Percentiles rank a stretch among this genome's conserved stretches.
Conservation (phyloP, 2,329 filamentous ascomycete species). For the Cephalotrichum gorgonifer region DNA sequence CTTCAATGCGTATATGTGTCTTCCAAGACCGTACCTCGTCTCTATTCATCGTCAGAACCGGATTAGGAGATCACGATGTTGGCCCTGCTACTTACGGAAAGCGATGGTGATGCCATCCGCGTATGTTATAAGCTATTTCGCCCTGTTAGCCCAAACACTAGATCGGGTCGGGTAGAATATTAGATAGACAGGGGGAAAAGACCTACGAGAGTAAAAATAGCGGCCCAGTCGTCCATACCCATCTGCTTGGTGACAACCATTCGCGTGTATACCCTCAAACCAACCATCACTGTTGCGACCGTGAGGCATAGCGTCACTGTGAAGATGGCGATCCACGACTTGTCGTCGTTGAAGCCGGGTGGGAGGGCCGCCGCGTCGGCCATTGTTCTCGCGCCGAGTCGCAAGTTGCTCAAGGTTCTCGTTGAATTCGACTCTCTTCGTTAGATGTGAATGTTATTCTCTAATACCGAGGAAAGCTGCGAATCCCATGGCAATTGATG, state of each 20-base stretch:
- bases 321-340: conserved; percentile 8
- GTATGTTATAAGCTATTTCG: background rate
- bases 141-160: no score
- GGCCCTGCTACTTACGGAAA: background rate
- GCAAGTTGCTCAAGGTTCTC: background rate
- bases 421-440: no score
- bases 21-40: conserved; percentile 9
- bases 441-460: background rate
- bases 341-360: conserved; percentile 4
- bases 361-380: background rate
- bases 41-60: conserved; percentile 3
- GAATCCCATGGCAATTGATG: no score
- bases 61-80: background rate
- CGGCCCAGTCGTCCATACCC: conserved; percentile 15
- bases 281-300: conserved; percentile 11
- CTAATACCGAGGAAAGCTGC: no score
- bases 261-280: conserved; percentile 14
- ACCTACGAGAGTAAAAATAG: conserved; percentile 14
- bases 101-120: conserved; percentile 3
- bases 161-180: no score
- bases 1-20: conserved; percentile 6
- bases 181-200: no score
- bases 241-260: conserved; percentile 13
- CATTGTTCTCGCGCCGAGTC: background rate
- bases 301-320: conserved; percentile 11